These are phyloP conservation scores for Perilla frutescens DNA, from an alignment of 257 asterid genomes.

Conservation along the genomic window DNA sequence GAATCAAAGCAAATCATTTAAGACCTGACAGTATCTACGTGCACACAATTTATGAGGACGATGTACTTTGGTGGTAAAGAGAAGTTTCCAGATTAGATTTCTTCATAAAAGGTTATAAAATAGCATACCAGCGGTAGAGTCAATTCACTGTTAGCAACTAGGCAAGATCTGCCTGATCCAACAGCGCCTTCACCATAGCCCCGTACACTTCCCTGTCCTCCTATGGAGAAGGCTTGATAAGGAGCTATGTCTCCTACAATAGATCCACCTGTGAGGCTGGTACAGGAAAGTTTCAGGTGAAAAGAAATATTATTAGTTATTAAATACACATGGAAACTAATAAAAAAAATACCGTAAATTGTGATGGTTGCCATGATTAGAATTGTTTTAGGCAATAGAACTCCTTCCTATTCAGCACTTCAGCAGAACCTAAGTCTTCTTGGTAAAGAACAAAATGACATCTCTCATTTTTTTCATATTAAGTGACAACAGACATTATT, in stretches of 20 bases:
- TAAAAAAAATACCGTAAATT: slow-evolving; percentile 5
- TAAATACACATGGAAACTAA: slow-evolving; percentile 9
- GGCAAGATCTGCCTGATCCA: slow-evolving; percentile 90
- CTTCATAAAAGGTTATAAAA: slow-evolving; percentile 8
- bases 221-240: slow-evolving; percentile 95
- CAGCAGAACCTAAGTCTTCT: slow-evolving; percentile 10
- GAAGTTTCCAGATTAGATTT: neutral
- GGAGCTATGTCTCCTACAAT: slow-evolving; percentile 98
- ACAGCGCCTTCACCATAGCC: slow-evolving; percentile 99
- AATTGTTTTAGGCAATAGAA: neutral
- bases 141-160: slow-evolving; percentile 80
- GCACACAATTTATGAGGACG: neutral
- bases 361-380: slow-evolving; percentile 24
- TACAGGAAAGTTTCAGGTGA: slow-evolving; percentile 27
- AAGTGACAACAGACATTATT: neutral
- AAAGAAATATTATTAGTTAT: neutral
- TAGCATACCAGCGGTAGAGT: slow-evolving; percentile 82
- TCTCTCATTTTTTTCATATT: neutral
- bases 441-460: slow-evolving; percentile 6
- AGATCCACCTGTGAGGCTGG: slow-evolving; percentile 95
- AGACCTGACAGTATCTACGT: slow-evolving; percentile 6
- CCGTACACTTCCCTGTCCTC: slow-evolving; percentile 89
- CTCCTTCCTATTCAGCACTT: neutral
- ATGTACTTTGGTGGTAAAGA: slow-evolving; percentile 10
- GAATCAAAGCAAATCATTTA: slow-evolving; percentile 10